A percentile compares a stretch with the other conserved stretches of the same genome.
These are phyloP conservation scores for Epichloe festucae DNA, from an alignment of 2,329 filamentous ascomycete species.

Conservation along the genomic window DNA sequence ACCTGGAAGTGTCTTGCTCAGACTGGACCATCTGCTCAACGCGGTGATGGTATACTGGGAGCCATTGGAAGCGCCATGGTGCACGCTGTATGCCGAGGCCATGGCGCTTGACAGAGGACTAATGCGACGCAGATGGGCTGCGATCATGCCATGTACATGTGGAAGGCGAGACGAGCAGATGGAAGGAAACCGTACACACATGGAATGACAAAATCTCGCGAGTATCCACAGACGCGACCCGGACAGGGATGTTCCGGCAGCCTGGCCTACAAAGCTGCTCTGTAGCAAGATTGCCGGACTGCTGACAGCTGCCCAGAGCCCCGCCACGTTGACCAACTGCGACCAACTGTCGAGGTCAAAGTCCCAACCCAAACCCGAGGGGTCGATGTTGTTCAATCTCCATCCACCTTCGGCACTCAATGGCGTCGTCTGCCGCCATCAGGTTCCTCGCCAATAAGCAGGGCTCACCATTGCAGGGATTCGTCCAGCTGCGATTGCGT, in stretches of 20 bases:
- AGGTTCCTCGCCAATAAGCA: conserved; percentile 35
- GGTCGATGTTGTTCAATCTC: neutral
- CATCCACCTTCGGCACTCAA: conserved; percentile 2
- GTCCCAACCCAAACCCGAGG: no score
- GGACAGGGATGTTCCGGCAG: neutral
- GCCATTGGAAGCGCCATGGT: conserved; percentile 21
- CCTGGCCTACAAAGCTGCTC: neutral
- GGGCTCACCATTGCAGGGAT: conserved; percentile 27
- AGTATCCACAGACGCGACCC: neutral
- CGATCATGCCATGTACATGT: conserved; percentile 12
- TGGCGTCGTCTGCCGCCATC: conserved; percentile 23
- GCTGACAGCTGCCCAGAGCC: neutral
- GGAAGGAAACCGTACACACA: neutral
- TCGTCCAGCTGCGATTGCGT: conserved; percentile 49
- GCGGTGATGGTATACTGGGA: conserved; percentile 51
- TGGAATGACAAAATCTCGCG: neutral
- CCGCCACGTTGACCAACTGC: neutral
- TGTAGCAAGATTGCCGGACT: no score
- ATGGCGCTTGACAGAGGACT: conserved; percentile 20
- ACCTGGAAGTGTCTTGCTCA: conserved; percentile 60
- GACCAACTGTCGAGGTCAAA: neutral
- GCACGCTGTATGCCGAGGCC: conserved; percentile 26
- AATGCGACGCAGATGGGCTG: conserved; percentile 11
- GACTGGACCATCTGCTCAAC: conserved; percentile 72
- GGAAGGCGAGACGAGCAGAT: neutral